Base-by-base conservation (phyloP, 192 early-diverging fungal genomes). In the Umbelopsis sp. region DNA sequence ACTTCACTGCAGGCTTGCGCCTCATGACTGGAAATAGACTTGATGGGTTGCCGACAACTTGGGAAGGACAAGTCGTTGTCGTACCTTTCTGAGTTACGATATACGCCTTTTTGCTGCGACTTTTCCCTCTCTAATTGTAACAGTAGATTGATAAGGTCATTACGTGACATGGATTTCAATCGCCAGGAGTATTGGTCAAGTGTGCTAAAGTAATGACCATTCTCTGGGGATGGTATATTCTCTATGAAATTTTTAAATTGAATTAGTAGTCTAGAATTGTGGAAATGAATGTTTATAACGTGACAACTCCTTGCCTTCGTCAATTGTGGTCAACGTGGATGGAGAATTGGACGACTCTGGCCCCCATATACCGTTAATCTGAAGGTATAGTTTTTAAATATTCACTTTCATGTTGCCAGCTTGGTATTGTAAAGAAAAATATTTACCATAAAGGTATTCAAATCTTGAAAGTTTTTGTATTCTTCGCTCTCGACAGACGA, bases 131-230 rank as follows among this genome's bases (percentile, higher is more conserved):
- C 55, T 30, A 61, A 33, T 35, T 61, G 55, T 16, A 61, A 37
- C 33, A 61, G 16, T 5, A 25, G 27, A 16, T 61, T 61, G 55
- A 61, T 61, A 30, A 61, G 55, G 55, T 61, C 55, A 35, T 61
- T 25, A 30, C 55, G 55, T 35, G 55, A 37, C 55, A 61, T 61
- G 11, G 7, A 35, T 61, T 61, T 30, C 33, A 61, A 61, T 35
- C 33, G 55, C 33, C 55, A 37, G 18, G 55, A 61, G 55, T 61
- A 61, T 5, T 61, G 30, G 0, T 61, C 30, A 5, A 30, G 55
- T 2, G 30, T 27, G 18, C 11, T 61, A 11, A 33, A 25, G 51
- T 52, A 33, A 30, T 8, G 2, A 30, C 25, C 16, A 25, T 37
- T 41, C 10, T 41, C 37, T 4, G 55, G 55, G 16, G 55, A 61